Percentiles rank a stretch among this genome's conserved stretches.
Evolutionary conservation across 371 early-diverging fungal species (phyloP).

Genomic region (Zopfochytrium polystomum): DNA sequence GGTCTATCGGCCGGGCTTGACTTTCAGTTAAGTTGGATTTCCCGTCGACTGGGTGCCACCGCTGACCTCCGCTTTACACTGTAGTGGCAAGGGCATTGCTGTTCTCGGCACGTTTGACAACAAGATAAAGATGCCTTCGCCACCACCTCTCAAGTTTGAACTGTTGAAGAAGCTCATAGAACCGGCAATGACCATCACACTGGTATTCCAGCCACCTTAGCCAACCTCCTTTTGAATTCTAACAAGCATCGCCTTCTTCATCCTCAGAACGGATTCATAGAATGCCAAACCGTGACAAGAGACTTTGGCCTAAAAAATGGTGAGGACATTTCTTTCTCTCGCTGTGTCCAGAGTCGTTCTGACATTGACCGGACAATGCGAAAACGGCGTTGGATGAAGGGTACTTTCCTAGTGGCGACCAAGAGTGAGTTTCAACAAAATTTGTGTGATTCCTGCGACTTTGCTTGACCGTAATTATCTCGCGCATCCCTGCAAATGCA

Average conservation of each 20-base stretch:
- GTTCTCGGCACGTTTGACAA: slow-evolving; percentile 31
- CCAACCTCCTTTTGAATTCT: too few species aligned
- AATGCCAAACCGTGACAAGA: slow-evolving; percentile 33
- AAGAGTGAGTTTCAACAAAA: too few species aligned
- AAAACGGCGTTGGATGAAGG: slow-evolving; percentile 3
- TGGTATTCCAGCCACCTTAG: slow-evolving; percentile 3
- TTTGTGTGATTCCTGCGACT: too few species aligned
- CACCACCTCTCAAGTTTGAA: slow-evolving; percentile 17
- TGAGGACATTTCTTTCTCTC: too few species aligned
- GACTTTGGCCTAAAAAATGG: slow-evolving; percentile 28
- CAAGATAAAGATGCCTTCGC: slow-evolving; percentile 9
- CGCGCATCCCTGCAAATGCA: too few species aligned
- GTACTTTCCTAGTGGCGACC: slow-evolving; percentile 31
- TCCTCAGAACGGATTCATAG: slow-evolving; percentile 41
- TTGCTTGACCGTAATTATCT: too few species aligned
- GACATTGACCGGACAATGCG: background rate
- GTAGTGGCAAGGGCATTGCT: slow-evolving; percentile 20
- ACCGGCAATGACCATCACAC: slow-evolving; percentile 17
- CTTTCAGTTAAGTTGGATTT: slow-evolving; percentile 13
- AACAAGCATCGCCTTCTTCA: too few species aligned
- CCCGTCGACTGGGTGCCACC: background rate
- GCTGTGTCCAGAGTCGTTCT: too few species aligned
- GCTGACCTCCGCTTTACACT: background rate
- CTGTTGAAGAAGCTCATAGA: slow-evolving; percentile 20
- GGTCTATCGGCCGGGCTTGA: slow-evolving; percentile 25